Percentiles rank a stretch among this genome's conserved stretches.
Evolutionary conservation across 2,329 filamentous ascomycete species (phyloP).

Genomic region (Colletotrichum sp.): DNA sequence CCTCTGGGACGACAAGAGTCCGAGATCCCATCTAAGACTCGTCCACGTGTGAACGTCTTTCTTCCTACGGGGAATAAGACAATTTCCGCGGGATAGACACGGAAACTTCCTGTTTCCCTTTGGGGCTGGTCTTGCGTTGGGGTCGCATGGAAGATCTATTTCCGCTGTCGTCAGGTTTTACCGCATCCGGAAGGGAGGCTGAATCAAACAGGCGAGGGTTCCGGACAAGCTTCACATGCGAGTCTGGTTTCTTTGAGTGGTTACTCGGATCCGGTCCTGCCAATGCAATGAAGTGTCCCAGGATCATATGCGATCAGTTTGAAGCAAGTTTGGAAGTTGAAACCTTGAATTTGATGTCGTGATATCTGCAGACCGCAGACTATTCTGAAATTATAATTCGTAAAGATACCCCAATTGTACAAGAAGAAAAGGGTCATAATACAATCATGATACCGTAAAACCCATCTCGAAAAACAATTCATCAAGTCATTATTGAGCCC

Average conservation of each 20-base stretch:
- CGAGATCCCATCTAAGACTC: background rate
- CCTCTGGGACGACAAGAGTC: background rate
- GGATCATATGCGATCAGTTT: rapidly evolving
- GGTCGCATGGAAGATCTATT: background rate
- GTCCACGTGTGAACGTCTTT: background rate
- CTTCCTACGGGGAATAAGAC: background rate
- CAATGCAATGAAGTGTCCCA: rapidly evolving
- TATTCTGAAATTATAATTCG: background rate
- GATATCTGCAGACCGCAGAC: background rate
- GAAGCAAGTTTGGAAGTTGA: background rate
- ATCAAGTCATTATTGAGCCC: background rate
- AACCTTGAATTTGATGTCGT: background rate
- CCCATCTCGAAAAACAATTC: background rate
- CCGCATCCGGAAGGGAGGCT: background rate
- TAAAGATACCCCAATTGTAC: background rate
- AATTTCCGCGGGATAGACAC: background rate
- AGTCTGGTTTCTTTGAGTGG: background rate
- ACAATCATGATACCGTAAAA: background rate
- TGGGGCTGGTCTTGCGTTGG: too few species aligned
- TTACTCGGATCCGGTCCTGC: background rate
- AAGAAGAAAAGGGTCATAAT: background rate
- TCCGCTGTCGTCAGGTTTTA: background rate
- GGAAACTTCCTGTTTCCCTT: background rate
- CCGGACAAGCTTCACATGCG: background rate
- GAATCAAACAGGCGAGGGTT: background rate